A percentile compares a stretch with the other conserved stretches of the same genome.
Conservation (phyloP, 257 asterid species). For the Gentiana macrophylla region DNA sequence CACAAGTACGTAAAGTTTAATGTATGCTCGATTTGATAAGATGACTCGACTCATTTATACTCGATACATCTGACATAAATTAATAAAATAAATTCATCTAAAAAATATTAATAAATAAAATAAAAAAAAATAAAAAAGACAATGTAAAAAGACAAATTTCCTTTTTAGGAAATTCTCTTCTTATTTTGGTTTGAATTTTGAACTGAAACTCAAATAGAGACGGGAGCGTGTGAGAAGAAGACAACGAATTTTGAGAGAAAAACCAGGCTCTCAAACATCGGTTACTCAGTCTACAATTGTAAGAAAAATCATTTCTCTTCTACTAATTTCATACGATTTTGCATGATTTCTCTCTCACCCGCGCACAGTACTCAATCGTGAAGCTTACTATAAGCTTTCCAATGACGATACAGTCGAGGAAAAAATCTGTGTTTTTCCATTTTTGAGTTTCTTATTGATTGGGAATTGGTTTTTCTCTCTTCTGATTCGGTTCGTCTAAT, state of each 20-base stretch:
- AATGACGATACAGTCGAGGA: conserved; percentile 19
- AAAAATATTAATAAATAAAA: no score
- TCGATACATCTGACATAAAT: no score
- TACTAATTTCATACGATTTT: background rate
- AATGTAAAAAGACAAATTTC: no score
- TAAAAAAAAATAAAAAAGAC: no score
- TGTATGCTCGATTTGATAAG: no score
- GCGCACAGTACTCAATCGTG: conserved; percentile 1
- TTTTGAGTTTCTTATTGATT: background rate
- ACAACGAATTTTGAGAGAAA: conserved; percentile 3
- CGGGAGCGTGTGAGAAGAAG: conserved; percentile 7
- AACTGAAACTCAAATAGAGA: conserved; percentile 3
- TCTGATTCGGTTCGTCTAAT: conserved; percentile 5
- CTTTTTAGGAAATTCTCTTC: no score
- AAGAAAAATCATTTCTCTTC: conserved; percentile 10
- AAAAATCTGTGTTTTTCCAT: conserved; percentile 9
- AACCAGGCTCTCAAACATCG: conserved; percentile 10
- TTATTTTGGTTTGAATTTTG: conserved; percentile 6
- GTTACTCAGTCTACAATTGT: conserved; percentile 9
- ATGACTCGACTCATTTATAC: no score
- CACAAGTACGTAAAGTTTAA: no score
- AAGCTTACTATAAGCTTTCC: conserved; percentile 4
- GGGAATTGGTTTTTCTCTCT: conserved; percentile 3
- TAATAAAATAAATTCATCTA: no score
- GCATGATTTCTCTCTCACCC: background rate